Conservation (phyloP, 306 rosid species). For the Gillenia trifoliata region DNA sequence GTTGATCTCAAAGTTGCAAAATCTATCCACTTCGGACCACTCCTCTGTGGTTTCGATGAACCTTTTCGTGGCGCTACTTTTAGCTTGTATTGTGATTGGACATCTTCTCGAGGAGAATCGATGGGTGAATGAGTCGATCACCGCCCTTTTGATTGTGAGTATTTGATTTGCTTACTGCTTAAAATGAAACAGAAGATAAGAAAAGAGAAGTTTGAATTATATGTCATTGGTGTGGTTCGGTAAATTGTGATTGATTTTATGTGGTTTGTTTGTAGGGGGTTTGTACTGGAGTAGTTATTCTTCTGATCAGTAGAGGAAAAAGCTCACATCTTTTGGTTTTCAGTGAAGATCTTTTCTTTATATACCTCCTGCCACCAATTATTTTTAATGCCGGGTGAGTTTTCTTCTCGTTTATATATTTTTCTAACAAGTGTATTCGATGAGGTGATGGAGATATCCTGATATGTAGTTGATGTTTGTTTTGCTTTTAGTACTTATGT, state of each 20-base stretch:
- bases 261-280: slow-evolving; percentile 61
- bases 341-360: slow-evolving; percentile 91
- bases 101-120: slow-evolving; percentile 96
- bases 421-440: background rate
- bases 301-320: slow-evolving; percentile 72
- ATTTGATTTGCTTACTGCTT: slow-evolving; percentile 4
- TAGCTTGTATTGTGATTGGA: slow-evolving; percentile 91
- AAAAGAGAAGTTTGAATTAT: background rate
- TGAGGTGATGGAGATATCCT: background rate
- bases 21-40: slow-evolving; percentile 66
- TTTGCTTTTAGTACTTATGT: background rate
- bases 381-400: slow-evolving; percentile 95
- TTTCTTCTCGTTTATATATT: background rate
- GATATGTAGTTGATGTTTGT: background rate
- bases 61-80: slow-evolving; percentile 83
- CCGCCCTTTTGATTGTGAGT: slow-evolving; percentile 89
- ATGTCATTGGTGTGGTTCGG: background rate
- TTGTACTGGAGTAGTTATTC: slow-evolving; percentile 68
- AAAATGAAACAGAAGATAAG: background rate
- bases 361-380: slow-evolving; percentile 94
- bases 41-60: slow-evolving; percentile 79
- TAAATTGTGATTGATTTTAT: slow-evolving; percentile 11
- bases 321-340: slow-evolving; percentile 89
- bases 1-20: slow-evolving; percentile 37
- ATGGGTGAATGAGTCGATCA: slow-evolving; percentile 91